Evolutionary conservation across 2,329 filamentous ascomycete genomes (phyloP), one percentile per base, ranked within the genome.

Genomic region (Alternaria gansuensis): DNA sequence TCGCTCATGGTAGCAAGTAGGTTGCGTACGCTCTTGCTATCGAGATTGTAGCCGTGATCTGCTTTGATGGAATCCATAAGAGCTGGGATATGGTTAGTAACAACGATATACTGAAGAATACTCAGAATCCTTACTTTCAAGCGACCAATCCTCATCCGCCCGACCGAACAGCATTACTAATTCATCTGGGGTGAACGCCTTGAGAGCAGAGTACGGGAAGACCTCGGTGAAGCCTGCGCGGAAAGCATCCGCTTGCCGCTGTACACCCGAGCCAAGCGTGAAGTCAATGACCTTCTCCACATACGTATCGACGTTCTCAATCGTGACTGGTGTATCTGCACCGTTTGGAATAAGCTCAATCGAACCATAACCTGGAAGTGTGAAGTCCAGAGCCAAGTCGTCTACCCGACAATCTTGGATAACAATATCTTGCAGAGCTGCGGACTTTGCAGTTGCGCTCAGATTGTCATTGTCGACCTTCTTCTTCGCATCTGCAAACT

Each of bases 1-100:
- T 96, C 90, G 75, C 93, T 97, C 95, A 99, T 98, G 9, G 90
- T 90, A 71, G 97, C 93, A 17, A 99, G 84, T 65, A 99, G 78
- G 71, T 99, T 98, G 71, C 90, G 92, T 46, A 99, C 93, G 72
- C 91, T 97, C 81, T 90, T 91, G 83, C 94, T 98, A 75, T 99
- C 95, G 87, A 99, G 95, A 70, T 98, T 99, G 82, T 92, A 99
- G 8, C 95, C 95, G 75, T 99, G 95, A 70, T 99, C 95, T 28
- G 95, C 95, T 81, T 99, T 99, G 81, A 99, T 94, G 0, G 94
- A 97, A 74, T 99, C 95, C 87, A 96, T 96, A 39, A 99, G 87
- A 59, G 95, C 92, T 95, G 69, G 3, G 51, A 67, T 9, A 8
- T 34, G 58, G 68, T 78, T 72, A 79, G 75, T 59, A 71, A 36